Base-by-base conservation (phyloP, 2,329 filamentous ascomycete genomes). In the Balansia obtecta region DNA sequence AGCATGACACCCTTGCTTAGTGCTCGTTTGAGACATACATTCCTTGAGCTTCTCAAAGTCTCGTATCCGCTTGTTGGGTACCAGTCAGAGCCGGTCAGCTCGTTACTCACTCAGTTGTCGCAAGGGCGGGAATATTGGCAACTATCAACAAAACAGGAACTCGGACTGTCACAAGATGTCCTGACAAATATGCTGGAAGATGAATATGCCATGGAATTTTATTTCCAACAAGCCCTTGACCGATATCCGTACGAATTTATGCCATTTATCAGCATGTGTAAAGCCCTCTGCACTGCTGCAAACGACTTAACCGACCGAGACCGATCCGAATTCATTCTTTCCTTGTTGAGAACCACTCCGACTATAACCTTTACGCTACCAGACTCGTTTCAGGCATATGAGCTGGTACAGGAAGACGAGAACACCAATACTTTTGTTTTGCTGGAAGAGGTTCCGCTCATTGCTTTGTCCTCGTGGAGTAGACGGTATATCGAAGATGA, bases 201-300 rank as follows among this genome's bases (percentile, higher is more conserved):
- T 46, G 62, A 68, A 10, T 57, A 61, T 41, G 61, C 88, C 16
- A 72, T 85, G 60, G 72, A 72, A 20, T 71, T 69, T 47, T 80
- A 76, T 54, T 79, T 95, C 33, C 71, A 78, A 46, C 78, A 86
- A 61, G 82, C 90, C 7, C 76, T 84, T 42, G 77, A 79, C 53
- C 82, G 91, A 50, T 96, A 89, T 61, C 91, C 91, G 0, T 91
- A 87, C 64, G 91, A 96, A 66, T 83, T 87, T 45, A 67, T 82
- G 2, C 88, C 90, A 0, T 88, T 95, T 58, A 68, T 94, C 53
- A 80, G 77, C 49, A 70, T 94, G 39, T 85, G 82, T 61, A 82
- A 81, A 50, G 79, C 77, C 39, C 68, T 95, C 15, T 77, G 61
- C 37, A 69, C 65, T 41, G 63, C 66, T 11, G 60, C 62, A 2